These are phyloP conservation scores for Tolypocladium sp. DNA, from an alignment of 2,329 filamentous ascomycete genomes.

Conservation along the genomic window DNA sequence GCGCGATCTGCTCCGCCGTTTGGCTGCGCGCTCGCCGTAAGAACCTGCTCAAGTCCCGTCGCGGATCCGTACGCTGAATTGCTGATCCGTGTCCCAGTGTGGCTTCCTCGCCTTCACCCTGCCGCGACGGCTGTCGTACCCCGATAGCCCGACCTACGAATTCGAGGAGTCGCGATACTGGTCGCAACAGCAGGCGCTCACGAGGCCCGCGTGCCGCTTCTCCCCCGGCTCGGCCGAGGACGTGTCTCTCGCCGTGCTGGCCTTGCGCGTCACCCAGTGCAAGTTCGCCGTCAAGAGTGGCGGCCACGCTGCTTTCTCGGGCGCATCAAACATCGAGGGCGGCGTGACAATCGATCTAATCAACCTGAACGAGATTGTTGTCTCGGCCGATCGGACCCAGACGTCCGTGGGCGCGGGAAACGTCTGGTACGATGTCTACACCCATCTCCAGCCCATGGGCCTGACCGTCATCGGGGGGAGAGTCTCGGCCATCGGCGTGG, in stretches of 20 bases:
- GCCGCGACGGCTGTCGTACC: slow-evolving; percentile 7
- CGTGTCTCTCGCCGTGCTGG: slow-evolving; percentile 16
- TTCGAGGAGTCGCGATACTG: slow-evolving; percentile 11
- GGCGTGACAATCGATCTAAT: slow-evolving; percentile 18
- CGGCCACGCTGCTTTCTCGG: slow-evolving; percentile 20
- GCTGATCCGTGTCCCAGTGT: slow-evolving; percentile 6
- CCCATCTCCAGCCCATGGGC: slow-evolving; percentile 5
- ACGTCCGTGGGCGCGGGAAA: slow-evolving; percentile 10
- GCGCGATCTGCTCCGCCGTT: neutral
- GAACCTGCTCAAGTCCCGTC: neutral
- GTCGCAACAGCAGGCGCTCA: slow-evolving; percentile 13
- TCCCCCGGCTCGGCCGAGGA: slow-evolving; percentile 13
- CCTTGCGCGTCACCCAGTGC: slow-evolving; percentile 15
- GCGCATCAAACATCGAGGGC: slow-evolving; percentile 15
- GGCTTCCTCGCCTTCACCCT: slow-evolving; percentile 10
- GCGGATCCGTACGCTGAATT: neutral
- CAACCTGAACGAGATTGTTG: slow-evolving; percentile 11
- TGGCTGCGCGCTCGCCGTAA: slow-evolving; percentile 2
- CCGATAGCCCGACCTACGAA: slow-evolving; percentile 7
- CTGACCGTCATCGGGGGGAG: slow-evolving; percentile 14
- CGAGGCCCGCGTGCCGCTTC: slow-evolving; percentile 13
- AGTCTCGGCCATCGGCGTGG: slow-evolving; percentile 12
- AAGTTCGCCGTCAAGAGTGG: slow-evolving; percentile 22
- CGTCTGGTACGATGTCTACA: slow-evolving; percentile 12
- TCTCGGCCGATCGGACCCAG: slow-evolving; percentile 7